These are phyloP conservation scores for Apophysomyces sp. DNA, from an alignment of 371 early-diverging fungal genomes.

Conservation along the genomic window DNA sequence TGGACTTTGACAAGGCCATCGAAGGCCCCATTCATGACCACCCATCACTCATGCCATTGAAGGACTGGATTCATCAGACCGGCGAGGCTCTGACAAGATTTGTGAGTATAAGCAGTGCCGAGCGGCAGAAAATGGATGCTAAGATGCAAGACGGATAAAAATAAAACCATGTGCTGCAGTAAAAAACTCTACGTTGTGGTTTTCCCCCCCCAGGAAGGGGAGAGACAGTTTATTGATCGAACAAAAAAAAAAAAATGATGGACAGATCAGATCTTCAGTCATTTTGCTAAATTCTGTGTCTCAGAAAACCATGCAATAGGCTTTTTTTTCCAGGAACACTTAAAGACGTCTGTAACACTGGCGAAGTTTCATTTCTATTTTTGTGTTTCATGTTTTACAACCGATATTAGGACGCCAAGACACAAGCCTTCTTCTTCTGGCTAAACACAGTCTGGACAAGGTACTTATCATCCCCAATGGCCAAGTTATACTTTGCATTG, in stretches of 20 bases:
- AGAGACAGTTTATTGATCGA: background rate
- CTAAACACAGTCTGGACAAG: conserved; percentile 51
- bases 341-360: too few species aligned
- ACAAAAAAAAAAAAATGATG: background rate
- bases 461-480: conserved; percentile 32
- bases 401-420: conserved; percentile 8
- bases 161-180: too few species aligned
- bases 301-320: too few species aligned
- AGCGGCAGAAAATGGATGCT: too few species aligned
- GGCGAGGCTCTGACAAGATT: background rate
- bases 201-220: too few species aligned
- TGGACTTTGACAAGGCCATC: conserved; percentile 27
- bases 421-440: conserved; percentile 34
- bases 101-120: background rate
- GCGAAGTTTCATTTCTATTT: background rate
- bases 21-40: conserved; percentile 19
- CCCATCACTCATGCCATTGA: conserved; percentile 25
- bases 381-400: background rate
- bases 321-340: too few species aligned
- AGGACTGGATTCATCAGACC: conserved; percentile 22
- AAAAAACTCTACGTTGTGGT: too few species aligned
- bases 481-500: conserved; percentile 43
- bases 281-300: too few species aligned
- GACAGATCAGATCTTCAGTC: background rate
- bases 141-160: too few species aligned